Percentiles rank a stretch among this genome's conserved stretches.
Evolutionary conservation across 768 basidiomycete species (phyloP).

Genomic region (Termitomyces sp.): DNA sequence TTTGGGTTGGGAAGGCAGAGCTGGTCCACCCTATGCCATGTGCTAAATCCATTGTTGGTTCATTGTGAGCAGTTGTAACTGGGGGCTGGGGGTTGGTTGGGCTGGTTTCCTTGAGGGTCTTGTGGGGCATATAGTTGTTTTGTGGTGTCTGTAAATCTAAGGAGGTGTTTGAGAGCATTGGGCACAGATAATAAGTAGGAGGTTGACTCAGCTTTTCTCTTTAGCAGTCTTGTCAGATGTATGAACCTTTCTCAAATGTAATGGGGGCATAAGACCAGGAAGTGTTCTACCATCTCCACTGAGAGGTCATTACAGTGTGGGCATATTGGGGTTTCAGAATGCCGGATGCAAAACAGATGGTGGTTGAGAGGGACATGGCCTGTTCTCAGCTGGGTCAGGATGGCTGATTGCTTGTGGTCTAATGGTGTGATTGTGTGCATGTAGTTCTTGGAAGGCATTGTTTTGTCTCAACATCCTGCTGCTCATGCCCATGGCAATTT

Average conservation of each 20-base stretch:
- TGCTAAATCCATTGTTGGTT: too few relatives aligned
- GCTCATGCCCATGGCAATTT: conserved; percentile 4
- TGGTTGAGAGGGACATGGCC: background rate
- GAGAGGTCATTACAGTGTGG: background rate
- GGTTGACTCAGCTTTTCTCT: too few relatives aligned
- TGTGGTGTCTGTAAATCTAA: background rate
- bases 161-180: background rate
- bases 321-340: background rate
- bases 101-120: too few relatives aligned
- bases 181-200: background rate
- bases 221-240: background rate
- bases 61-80: too few relatives aligned
- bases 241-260: background rate
- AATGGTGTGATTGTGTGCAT: background rate
- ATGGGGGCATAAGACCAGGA: background rate
- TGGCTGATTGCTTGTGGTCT: background rate
- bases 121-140: background rate
- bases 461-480: background rate
- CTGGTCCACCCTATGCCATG: too few relatives aligned
- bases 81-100: too few relatives aligned
- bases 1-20: background rate
- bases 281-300: background rate
- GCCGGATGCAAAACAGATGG: background rate
- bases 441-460: background rate
- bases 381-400: background rate